Percentiles rank a stretch among this genome's conserved stretches.
Conservation (phyloP, 257 asterid species). For the Nicotiana tomentosiformis region DNA sequence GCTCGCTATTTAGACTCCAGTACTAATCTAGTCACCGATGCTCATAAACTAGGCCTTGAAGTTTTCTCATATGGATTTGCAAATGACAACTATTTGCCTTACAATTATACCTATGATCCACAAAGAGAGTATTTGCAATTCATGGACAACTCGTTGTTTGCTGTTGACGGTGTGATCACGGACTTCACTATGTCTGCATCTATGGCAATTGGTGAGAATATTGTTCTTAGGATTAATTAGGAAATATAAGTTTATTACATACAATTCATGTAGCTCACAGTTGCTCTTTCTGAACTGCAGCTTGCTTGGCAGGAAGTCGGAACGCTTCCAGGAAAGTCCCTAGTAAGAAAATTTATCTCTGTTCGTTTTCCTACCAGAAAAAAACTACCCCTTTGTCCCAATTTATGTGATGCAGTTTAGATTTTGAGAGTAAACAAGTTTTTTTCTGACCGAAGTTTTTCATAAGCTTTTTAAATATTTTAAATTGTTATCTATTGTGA, state of each 20-base stretch:
- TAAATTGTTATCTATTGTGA: too few species aligned
- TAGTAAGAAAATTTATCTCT: slow-evolving; percentile 33
- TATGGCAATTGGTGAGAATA: slow-evolving; percentile 56
- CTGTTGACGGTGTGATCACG: slow-evolving; percentile 79
- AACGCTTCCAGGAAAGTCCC: slow-evolving; percentile 41
- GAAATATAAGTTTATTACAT: background rate
- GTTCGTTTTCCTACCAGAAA: background rate
- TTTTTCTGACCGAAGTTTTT: too few species aligned
- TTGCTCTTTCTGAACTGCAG: slow-evolving; percentile 34
- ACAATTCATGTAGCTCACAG: background rate
- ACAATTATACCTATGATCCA: slow-evolving; percentile 88
- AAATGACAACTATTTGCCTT: slow-evolving; percentile 57
- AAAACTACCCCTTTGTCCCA: too few species aligned
- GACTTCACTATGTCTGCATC: slow-evolving; percentile 88
- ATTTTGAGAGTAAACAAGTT: too few species aligned
- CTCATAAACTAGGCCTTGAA: slow-evolving; percentile 67
- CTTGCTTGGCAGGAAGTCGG: slow-evolving; percentile 50
- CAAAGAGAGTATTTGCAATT: slow-evolving; percentile 64
- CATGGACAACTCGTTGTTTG: slow-evolving; percentile 50
- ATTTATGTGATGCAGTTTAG: too few species aligned
- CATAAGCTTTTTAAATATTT: too few species aligned
- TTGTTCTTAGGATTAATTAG: background rate
- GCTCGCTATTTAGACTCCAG: slow-evolving; percentile 51
- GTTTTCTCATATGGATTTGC: slow-evolving; percentile 79
- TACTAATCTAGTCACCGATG: slow-evolving; percentile 61